These are phyloP conservation scores for Zygoascus flipseniorum DNA, from an alignment of 805 yeast genomes.

Conservation along the genomic window DNA sequence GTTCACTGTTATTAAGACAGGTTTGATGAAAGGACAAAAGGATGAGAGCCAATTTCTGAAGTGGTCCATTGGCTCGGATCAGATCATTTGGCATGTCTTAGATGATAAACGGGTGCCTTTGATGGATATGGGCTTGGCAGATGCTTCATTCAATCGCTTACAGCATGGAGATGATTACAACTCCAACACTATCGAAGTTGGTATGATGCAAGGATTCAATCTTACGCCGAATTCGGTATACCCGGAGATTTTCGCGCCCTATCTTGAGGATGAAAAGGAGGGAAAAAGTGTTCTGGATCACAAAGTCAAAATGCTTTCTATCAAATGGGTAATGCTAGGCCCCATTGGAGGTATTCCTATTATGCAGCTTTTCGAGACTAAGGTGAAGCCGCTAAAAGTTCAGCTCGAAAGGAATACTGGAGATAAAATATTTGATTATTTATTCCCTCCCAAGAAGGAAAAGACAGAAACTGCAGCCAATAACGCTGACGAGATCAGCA, in stretches of 20 bases:
- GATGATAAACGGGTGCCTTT: slow-evolving; percentile 54
- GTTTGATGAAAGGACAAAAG: slow-evolving; percentile 24
- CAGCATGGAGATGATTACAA: slow-evolving; percentile 63
- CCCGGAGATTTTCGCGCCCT: slow-evolving; percentile 64
- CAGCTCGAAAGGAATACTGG: slow-evolving; percentile 69
- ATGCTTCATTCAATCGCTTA: slow-evolving; percentile 50
- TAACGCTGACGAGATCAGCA: slow-evolving; percentile 3
- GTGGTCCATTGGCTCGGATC: slow-evolving; percentile 59
- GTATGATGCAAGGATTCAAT: slow-evolving; percentile 62
- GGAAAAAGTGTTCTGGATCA: not conserved
- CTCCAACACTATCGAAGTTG: slow-evolving; percentile 48
- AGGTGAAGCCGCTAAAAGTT: slow-evolving; percentile 57
- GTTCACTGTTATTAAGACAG: slow-evolving; percentile 28
- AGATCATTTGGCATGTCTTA: slow-evolving; percentile 62
- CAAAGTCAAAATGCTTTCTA: slow-evolving; percentile 31
- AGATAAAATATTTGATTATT: slow-evolving; percentile 50
- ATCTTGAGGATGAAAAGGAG: slow-evolving; percentile 10
- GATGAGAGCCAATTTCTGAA: slow-evolving; percentile 26
- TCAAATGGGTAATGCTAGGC: slow-evolving; percentile 70
- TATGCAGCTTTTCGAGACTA: slow-evolving; percentile 52
- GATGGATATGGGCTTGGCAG: slow-evolving; percentile 58
- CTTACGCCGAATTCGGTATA: slow-evolving; percentile 47
- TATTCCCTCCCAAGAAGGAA: slow-evolving; percentile 48
- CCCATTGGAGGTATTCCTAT: slow-evolving; percentile 92
- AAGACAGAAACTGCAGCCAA: slow-evolving; percentile 4